Evolutionary conservation across 2,329 filamentous ascomycete species (phyloP).

Genomic region (Neofusicoccum ribis): DNA sequence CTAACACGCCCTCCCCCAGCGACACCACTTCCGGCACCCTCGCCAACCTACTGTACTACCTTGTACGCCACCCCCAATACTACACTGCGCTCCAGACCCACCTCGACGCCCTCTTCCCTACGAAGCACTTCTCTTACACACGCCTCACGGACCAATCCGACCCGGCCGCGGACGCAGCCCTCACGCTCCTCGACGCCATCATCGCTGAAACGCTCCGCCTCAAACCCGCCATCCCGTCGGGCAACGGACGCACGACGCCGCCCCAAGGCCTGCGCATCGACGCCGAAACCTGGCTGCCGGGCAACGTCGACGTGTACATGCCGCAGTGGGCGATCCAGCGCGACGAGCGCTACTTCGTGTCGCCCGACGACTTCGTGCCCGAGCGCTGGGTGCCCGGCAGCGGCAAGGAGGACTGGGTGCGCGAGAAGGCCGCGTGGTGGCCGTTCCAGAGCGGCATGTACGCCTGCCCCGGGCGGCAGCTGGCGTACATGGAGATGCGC

Average conservation of each 20-base stretch:
- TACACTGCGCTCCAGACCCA: not conserved
- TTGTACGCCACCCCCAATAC: constrained; percentile 38
- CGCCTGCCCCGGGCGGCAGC: constrained; percentile 70
- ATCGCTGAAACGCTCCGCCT: constrained; percentile 45
- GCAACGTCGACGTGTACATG: constrained; percentile 32
- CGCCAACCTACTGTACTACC: constrained; percentile 46
- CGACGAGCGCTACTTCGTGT: constrained; percentile 19
- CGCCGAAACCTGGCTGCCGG: constrained; percentile 36
- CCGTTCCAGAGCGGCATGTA: constrained; percentile 48
- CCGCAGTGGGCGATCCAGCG: constrained; percentile 29
- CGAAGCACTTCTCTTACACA: not conserved
- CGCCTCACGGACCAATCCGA: not conserved
- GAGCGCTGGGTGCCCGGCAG: constrained; percentile 27
- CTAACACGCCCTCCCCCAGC: constrained; percentile 21
- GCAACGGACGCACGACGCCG: constrained; percentile 39
- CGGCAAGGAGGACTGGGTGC: constrained; percentile 32
- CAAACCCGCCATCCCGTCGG: constrained; percentile 40
- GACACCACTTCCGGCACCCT: constrained; percentile 48
- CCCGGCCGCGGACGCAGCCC: constrained; percentile 32
- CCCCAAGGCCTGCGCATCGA: constrained; percentile 36
- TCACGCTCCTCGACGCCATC: constrained; percentile 39
- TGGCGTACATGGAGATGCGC: constrained; percentile 68
- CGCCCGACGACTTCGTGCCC: constrained; percentile 33
- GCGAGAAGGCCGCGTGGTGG: constrained; percentile 29
- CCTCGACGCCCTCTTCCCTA: not conserved